phyloP scores from a whole-genome alignment of 2,329 filamentous ascomycete genomes.

The Aspergillus pseudoglaucus region DNA sequence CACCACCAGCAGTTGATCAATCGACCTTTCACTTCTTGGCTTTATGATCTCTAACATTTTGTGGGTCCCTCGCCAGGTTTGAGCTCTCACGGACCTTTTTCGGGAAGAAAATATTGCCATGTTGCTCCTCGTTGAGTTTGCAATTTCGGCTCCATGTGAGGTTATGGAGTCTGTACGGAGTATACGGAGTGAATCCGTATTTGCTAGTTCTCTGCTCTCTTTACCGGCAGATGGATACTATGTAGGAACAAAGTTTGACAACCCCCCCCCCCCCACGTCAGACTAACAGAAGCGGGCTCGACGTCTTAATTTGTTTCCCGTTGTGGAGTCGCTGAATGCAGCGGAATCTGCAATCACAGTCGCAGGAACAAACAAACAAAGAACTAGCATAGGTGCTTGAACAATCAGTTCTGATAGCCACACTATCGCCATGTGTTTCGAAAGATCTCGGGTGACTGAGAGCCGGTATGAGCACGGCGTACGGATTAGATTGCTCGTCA shows the following conservation, averaged over 20 bases:
- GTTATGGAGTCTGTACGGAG: not conserved
- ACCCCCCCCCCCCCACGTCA: no score
- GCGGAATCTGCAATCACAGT: not conserved
- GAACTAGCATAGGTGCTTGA: not conserved
- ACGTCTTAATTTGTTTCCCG: not conserved
- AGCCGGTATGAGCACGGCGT: not conserved
- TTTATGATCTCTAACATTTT: not conserved
- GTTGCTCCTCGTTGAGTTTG: not conserved
- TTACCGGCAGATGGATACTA: not conserved
- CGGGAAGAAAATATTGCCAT: not conserved
- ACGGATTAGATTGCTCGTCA: not conserved
- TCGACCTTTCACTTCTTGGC: conserved; percentile 7
- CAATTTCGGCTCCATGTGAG: not conserved
- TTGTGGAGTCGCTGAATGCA: not conserved
- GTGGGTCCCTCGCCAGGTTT: not conserved
- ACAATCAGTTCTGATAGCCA: no score
- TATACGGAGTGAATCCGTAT: not conserved
- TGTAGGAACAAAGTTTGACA: not conserved
- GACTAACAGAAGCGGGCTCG: not conserved
- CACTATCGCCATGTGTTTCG: no score
- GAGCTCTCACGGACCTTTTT: not conserved
- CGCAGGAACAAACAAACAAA: not conserved
- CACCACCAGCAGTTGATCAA: conserved; percentile 8
- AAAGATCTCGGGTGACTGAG: no score
- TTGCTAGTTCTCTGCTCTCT: no score